Conservation (phyloP, 148 eudicot genomes). For the Fagopyrum esculentum region DNA sequence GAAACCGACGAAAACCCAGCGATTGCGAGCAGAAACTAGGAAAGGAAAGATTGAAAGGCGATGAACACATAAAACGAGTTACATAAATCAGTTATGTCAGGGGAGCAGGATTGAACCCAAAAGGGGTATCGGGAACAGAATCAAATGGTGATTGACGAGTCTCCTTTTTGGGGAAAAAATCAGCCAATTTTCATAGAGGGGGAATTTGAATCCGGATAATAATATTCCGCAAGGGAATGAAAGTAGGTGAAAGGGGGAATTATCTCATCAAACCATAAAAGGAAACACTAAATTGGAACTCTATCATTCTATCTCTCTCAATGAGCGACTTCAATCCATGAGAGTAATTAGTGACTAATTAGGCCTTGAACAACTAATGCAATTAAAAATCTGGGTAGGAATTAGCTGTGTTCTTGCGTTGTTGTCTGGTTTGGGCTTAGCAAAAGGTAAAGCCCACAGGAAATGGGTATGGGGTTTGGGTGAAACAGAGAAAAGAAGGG, state of each 20-base stretch:
- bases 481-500: not conserved
- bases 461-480: not conserved
- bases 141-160: not conserved
- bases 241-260: conserved; percentile 6
- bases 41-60: not conserved
- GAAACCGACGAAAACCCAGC: not conserved
- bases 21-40: not conserved
- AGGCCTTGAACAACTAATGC: not conserved
- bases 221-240: not conserved
- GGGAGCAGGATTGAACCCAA: conserved; percentile 2
- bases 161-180: conserved; percentile 1
- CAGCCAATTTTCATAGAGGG: not conserved
- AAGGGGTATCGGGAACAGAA: not conserved
- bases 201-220: not conserved
- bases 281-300: not conserved
- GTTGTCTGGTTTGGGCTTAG: not conserved
- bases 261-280: not conserved
- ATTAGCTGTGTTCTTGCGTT: not conserved
- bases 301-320: not conserved
- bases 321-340: not conserved
- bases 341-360: not conserved
- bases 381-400: not conserved
- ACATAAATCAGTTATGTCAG: not conserved
- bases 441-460: conserved; percentile 6
- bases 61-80: not conserved